Conservation (phyloP, 352 stramenopile species). For the Globisporangium takayamanum region DNA sequence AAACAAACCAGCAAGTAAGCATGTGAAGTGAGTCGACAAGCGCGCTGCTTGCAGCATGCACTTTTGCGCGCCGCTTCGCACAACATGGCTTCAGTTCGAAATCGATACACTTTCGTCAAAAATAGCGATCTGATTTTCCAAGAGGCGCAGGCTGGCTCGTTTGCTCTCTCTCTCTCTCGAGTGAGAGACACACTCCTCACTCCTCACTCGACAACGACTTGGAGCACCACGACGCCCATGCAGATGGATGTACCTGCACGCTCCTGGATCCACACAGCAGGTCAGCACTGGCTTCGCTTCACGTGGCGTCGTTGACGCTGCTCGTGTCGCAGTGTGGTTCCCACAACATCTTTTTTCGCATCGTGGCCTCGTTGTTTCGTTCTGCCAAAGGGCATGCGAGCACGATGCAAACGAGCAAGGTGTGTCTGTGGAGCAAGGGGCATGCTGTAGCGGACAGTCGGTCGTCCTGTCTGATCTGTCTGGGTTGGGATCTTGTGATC, state of each 20-base stretch:
- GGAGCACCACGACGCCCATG: too few species aligned
- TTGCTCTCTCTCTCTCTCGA: too few species aligned
- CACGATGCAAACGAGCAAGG: not conserved
- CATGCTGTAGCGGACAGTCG: too few species aligned
- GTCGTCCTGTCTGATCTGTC: too few species aligned
- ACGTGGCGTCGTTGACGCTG: too few species aligned
- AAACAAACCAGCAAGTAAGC: too few species aligned
- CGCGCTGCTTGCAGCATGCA: not conserved
- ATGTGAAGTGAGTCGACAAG: too few species aligned
- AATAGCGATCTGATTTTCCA: not conserved
- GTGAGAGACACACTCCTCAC: not conserved
- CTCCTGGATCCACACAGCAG: too few species aligned
- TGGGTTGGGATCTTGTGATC: too few species aligned
- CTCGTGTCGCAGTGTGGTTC: not conserved
- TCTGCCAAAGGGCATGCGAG: not conserved
- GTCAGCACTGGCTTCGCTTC: too few species aligned
- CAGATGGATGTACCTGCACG: too few species aligned
- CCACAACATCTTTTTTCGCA: not conserved
- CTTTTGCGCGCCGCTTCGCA: not conserved
- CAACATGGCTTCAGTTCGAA: constrained; percentile 8
- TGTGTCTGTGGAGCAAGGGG: too few species aligned
- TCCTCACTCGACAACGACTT: not conserved
- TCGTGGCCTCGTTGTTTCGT: not conserved
- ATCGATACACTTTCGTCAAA: constrained; percentile 1
- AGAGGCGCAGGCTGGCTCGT: not conserved